Evolutionary conservation across 352 stramenopile species (phyloP), one percentile per base, ranked within the genome.

Genomic region (Pythium volutum): DNA sequence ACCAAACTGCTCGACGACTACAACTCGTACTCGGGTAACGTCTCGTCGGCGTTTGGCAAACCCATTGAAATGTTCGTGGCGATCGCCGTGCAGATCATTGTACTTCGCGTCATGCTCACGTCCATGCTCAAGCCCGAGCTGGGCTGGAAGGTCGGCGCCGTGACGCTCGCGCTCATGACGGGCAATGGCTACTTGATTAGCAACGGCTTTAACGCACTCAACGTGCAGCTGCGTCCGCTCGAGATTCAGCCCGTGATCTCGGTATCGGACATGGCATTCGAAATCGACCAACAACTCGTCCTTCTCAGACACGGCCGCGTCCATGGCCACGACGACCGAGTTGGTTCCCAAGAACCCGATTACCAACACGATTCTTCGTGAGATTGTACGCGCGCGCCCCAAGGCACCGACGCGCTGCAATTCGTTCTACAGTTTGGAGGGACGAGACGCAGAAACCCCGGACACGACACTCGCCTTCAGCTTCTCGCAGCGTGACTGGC

Each of bases 151-250:
- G 15, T 47, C 10, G 26, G 52, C 36, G 27, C 27, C 11, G 36
- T 34, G 18, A 38, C 50, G 15, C 12, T 57, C 6, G 33, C 36
- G 36, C 6, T 42, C 5, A 16, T 15, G 10, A n/a, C 36, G 11
- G 16, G 36, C 4, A 33, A 57, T 8, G 53, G 48, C 1, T 71
- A 71, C 54, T 26, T 67, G 45, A 51, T 71, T 41, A 60, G n/a
- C 52, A 71, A 63, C 39, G 58, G 64, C 38, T 71, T 33, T 67
- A 56, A 71, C 25, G 62, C 41, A 36, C n/a, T 55, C 39, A 62
- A 62, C 55, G 45, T 62, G 29, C 55, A 62, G 45, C 15, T 62
- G 29, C 54, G 54, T 25, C 14, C 39, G 22, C 7, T 26, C 15
- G 20, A 42, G 7, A 50, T 55, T 0, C 0, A 54, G n/a, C 15